A percentile compares a stretch with the other conserved stretches of the same genome.
Conservation (phyloP, 768 basidiomycete species). For the Naganishia vaughanmartiniae region DNA sequence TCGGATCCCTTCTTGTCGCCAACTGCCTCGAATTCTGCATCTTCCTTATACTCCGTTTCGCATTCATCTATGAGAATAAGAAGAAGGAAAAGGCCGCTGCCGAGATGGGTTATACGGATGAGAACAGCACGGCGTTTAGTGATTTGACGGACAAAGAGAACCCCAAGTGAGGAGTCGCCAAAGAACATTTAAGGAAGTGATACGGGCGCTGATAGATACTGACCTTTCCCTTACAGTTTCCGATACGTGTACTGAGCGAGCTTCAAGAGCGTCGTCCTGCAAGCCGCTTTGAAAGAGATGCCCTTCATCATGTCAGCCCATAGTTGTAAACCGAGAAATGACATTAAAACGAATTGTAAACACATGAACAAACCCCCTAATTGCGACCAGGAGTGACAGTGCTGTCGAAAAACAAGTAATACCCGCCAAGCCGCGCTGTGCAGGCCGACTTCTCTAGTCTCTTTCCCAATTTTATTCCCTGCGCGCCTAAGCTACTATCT, state of each 20-base stretch:
- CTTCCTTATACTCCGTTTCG: constrained; percentile 43
- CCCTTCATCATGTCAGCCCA: neutral
- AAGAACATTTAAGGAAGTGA: too few species aligned
- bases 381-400: neutral
- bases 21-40: constrained; percentile 46
- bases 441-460: too few species aligned
- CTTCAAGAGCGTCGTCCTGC: neutral
- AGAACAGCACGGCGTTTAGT: constrained; percentile 43
- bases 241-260: constrained; percentile 33
- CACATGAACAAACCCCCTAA: neutral
- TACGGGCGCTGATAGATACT: neutral
- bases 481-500: too few species aligned
- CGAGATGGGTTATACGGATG: constrained; percentile 19
- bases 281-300: neutral
- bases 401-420: too few species aligned
- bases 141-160: constrained; percentile 51
- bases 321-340: neutral
- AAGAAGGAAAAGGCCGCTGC: constrained; percentile 35
- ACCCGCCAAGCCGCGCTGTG: too few species aligned
- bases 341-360: neutral
- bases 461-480: too few species aligned
- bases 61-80: constrained; percentile 46
- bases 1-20: constrained; percentile 47
- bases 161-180: constrained; percentile 36
- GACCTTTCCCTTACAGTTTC: constrained; percentile 18